Evolutionary conservation across 2,329 filamentous ascomycete genomes (phyloP), one percentile per base, ranked within the genome.

Genomic region (Trichoderma breve): DNA sequence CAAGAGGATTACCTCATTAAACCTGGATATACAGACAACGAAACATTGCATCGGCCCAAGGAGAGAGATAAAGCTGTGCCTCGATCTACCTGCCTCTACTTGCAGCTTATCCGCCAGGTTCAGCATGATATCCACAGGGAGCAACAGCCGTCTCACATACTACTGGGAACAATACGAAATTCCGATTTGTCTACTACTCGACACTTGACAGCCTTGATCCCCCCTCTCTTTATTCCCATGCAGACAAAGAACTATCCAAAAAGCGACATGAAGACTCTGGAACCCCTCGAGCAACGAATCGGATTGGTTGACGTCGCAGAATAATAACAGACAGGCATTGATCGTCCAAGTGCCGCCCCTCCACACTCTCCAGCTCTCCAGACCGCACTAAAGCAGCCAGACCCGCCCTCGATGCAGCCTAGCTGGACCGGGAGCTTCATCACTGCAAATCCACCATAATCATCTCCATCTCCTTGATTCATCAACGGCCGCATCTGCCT

Each of bases 401-500:
- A 70, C 66, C 66, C 66, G 66, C 66, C 60, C 15, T 14, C 39
- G 47, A 62, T 70, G 57, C 66, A 70, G 57, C 57, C 55, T 62
- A 70, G 66, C 55, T 34, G 28, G 21, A 58, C 28, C 39, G 51
- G 32, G 28, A 70, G 57, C 66, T 61, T 62, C 66, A 62, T 61
- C 66, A 34, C 55, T 57, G 32, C 55, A 53, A 39, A n/a, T 21
- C 28, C 15, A 34, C 12, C 69, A 24, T 24, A 24, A 24, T 24
- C 24, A 51, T 58, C 64, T 51, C 60, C 60, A 60, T 60, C 62
- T 62, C 36, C 28, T 53, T 61, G 60, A 65, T 30, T 34, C 43
- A 51, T n/a, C 61, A 47, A 39, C 51, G 26, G 67, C 32, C 58
- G 69, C 30, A 71, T 64, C 69, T 71, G 66, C 66, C 66, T 70